phyloP scores from a whole-genome alignment of 805 yeast species.

The Groenewaldozyma salmanticensis region DNA sequence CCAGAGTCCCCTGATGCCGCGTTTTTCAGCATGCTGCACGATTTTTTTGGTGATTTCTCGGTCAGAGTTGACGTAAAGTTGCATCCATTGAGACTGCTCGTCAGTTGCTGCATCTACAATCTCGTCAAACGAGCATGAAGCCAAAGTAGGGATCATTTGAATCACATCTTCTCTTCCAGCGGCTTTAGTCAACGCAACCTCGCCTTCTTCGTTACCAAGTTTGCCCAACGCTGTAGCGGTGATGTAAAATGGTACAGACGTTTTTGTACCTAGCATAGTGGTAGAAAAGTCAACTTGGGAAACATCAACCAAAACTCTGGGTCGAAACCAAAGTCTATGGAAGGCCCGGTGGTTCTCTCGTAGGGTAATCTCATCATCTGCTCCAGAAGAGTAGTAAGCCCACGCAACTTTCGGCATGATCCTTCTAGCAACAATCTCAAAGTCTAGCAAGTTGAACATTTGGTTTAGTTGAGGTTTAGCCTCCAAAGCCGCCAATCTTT shows the following conservation, averaged over 20 bases:
- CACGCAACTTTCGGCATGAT: constrained; percentile 73
- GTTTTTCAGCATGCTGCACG: constrained; percentile 59
- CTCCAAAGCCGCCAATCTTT: constrained; percentile 34
- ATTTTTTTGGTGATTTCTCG: constrained; percentile 51
- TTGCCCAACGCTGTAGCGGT: constrained; percentile 90
- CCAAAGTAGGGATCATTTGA: constrained; percentile 90
- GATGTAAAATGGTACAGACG: constrained; percentile 73
- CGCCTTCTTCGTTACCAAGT: constrained; percentile 91
- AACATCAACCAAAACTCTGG: constrained; percentile 75
- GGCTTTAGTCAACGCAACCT: constrained; percentile 74
- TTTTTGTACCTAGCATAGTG: constrained; percentile 60
- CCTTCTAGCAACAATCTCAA: constrained; percentile 75
- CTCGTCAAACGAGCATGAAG: constrained; percentile 83
- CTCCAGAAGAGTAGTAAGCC: constrained; percentile 87
- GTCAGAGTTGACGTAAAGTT: constrained; percentile 74
- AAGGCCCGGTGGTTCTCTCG: constrained; percentile 88
- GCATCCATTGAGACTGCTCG: constrained; percentile 79
- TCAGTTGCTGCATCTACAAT: constrained; percentile 59
- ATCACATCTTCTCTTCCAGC: constrained; percentile 60
- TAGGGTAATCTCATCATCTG: constrained; percentile 85
- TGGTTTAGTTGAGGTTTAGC: constrained; percentile 60
- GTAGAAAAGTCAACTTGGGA: constrained; percentile 59
- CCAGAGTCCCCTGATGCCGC: constrained; percentile 74
- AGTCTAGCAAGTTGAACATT: constrained; percentile 72
- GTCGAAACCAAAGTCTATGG: constrained; percentile 81